Evolutionary conservation across 2,329 filamentous ascomycete genomes (phyloP), one percentile per base, ranked within the genome.

Genomic region (Colletotrichum sublineola): DNA sequence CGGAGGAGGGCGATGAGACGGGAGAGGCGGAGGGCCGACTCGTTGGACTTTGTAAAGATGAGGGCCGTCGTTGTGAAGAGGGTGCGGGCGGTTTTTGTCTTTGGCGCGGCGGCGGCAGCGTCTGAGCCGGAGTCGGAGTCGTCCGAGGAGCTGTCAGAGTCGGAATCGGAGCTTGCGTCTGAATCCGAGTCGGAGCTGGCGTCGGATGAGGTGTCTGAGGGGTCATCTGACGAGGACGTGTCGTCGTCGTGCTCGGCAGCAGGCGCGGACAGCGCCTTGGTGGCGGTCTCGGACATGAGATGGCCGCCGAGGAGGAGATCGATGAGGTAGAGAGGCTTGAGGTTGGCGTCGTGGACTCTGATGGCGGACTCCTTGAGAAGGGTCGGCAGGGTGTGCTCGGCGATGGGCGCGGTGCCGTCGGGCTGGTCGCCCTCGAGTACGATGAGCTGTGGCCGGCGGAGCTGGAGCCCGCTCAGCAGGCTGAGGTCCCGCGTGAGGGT

Each of bases 1-100:
- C 89, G 86, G 31, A 97, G 85, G 1, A 95, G 84, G 1, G 86
- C 84, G 14, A 98, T 86, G 0, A 98, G 90, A 29, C 94, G 92
- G 1, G 93, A 91, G n/a, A 98, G 88, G 71, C 96, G 93, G n/a
- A 93, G 88, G 1, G 96, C 94, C 24, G 92, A 90, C 80, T 97
- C 95, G 79, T 96, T 97, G 69, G 94, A 97, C 77, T 94, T 94
- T 58, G 95, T 95, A 80, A 98, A 98, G 75, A 98, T 91, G 46
- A 98, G 87, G 14, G 92, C 90, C 3, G 84, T 84, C 40, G 85
- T 83, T 24, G 80, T 75, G 74, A 82, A 79, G 74, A 76, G 29
- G 67, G 52, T 36, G 24, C 64, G 64, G 44, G 57, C 31, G 60
- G 36, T 48, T 69, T 68, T 55, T 0, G 69, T 60, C 24, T 63